Evolutionary conservation across 805 yeast species (phyloP).

Genomic region (Yarrowia sp.): DNA sequence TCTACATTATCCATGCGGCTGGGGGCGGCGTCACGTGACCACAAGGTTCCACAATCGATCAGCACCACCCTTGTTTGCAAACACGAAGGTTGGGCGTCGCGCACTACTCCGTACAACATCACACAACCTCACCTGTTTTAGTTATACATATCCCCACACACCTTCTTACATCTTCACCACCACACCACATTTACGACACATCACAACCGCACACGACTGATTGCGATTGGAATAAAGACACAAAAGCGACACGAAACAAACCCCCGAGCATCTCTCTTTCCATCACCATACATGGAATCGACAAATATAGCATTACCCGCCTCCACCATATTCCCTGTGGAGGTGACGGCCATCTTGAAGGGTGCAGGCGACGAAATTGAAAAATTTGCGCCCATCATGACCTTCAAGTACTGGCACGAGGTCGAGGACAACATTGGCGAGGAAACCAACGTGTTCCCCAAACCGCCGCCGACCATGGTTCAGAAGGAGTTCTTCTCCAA

Average conservation of each 20-base stretch:
- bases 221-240: neutral
- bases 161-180: neutral
- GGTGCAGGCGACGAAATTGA: constrained; percentile 56
- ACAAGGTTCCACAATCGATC: constrained; percentile 4
- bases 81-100: constrained; percentile 35
- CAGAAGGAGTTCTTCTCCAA: constrained; percentile 53
- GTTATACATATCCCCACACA: neutral
- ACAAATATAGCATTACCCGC: constrained; percentile 65
- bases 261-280: neutral
- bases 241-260: neutral
- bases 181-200: neutral
- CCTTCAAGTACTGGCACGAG: constrained; percentile 71
- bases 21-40: constrained; percentile 21
- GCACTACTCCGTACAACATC: constrained; percentile 35
- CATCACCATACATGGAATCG: constrained; percentile 33
- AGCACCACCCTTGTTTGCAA: constrained; percentile 15
- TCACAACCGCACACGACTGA: neutral
- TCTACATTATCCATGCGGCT: constrained; percentile 37
- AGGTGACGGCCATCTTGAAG: constrained; percentile 59
- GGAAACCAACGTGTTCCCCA: constrained; percentile 46
- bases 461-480: constrained; percentile 43
- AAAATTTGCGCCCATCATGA: constrained; percentile 62
- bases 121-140: constrained; percentile 25
- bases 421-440: constrained; percentile 51
- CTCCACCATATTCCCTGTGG: constrained; percentile 72